A percentile compares a stretch with the other conserved stretches of the same genome.
These are phyloP conservation scores for Myxozyma mucilagina DNA, from an alignment of 805 yeast species.

Conservation along the genomic window DNA sequence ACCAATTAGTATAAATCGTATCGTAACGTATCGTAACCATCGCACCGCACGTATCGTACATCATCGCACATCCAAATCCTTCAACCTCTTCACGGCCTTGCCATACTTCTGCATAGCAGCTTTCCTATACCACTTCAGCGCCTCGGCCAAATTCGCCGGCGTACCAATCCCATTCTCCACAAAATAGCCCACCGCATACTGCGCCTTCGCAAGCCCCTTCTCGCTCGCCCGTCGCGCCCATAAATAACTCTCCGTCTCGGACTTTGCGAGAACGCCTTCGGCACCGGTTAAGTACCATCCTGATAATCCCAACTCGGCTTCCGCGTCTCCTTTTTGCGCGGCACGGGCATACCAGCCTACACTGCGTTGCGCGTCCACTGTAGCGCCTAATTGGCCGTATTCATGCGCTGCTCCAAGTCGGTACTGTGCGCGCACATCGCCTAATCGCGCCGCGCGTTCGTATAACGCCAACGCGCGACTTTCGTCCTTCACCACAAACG, in stretches of 20 bases:
- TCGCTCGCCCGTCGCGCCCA: constrained; percentile 77
- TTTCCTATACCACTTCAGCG: constrained; percentile 55
- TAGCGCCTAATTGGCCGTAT: constrained; percentile 59
- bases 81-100: neutral
- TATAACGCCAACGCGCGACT: constrained; percentile 53
- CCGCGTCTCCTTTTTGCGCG: constrained; percentile 60
- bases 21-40: too few relatives aligned
- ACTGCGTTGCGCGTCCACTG: constrained; percentile 56
- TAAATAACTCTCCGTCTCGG: constrained; percentile 67
- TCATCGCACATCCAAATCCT: too few relatives aligned
- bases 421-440: constrained; percentile 67
- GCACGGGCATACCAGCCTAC: constrained; percentile 75
- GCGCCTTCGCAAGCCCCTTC: constrained; percentile 66
- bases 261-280: constrained; percentile 54
- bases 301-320: constrained; percentile 68
- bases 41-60: too few relatives aligned
- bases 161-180: constrained; percentile 72
- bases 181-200: constrained; percentile 70
- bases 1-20: too few relatives aligned
- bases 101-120: constrained; percentile 48
- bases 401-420: constrained; percentile 72
- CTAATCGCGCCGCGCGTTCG: constrained; percentile 58
- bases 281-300: constrained; percentile 84
- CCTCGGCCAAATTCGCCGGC: constrained; percentile 49
- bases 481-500: constrained; percentile 29